Base-by-base conservation (phyloP, 2,329 filamentous ascomycete species). In the Apiospora kogelbergensis region DNA sequence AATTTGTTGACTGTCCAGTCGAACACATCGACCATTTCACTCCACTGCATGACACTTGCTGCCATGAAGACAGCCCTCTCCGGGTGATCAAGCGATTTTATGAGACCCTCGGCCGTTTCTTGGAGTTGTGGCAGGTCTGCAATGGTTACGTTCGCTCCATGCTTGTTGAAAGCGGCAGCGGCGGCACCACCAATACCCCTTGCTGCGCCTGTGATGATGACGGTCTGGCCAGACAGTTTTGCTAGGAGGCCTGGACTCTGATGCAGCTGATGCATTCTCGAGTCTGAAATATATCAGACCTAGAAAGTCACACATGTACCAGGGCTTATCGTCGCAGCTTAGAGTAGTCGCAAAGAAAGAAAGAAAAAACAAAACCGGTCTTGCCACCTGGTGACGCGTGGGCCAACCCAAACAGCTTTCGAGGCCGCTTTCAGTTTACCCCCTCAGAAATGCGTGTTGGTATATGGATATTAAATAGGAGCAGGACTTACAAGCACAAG, bases 131-230 rank as follows among this genome's bases (percentile, higher is more conserved):
- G 71, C 0, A 81, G 73, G 70, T 81, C 79, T 5, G 81, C 78
- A 26, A 84, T 76, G 6, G 82, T 74, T 3, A 82, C 77, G 24
- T 81, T 82, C 44, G 78, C 81, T 20, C 80, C 80, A 20, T 78
- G 72, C 2, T 71, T 64, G 70, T 81, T 74, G 74, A 80, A 81
- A 15, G 78, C 69, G 17, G 73, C 73, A 30, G 80, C 78, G n/a
- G 78, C 81, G 71, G 79, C 79, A 1, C 78, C 78, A 20, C 81
- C 81, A 63, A 84, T 83, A 40, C 80, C 81, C 4, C 77, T 75
- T 3, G 81, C 81, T 26, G 77, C 78, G 10, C 81, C 81, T 2
- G 81, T 83, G 48, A 84, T 75, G 42, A 83, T 74, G 22, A 79
- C 77, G 6, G 80, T 82, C 72, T 80, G 81, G 26, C 72, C 70